Evolutionary conservation across 176 grass and related monocot species (phyloP).

Genomic region (Carex parvula): DNA sequence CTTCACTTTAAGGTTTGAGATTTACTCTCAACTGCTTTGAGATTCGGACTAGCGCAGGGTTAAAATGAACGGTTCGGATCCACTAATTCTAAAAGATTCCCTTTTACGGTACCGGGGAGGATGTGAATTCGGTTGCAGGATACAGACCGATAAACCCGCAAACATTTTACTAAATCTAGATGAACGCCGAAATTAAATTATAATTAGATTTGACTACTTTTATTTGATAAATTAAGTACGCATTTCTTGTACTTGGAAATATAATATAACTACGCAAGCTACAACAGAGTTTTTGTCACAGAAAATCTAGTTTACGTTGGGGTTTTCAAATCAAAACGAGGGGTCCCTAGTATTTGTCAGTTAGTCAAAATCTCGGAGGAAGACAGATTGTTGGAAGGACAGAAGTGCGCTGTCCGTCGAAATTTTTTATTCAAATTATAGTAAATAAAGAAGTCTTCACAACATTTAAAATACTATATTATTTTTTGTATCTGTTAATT

Average conservation of each 20-base stretch:
- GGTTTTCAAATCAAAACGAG: not conserved
- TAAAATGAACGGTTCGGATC: too few species aligned
- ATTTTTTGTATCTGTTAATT: too few species aligned
- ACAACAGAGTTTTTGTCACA: not conserved
- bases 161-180: not conserved
- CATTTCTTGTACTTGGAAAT: not conserved
- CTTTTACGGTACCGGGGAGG: too few species aligned
- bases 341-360: not conserved
- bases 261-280: not conserved
- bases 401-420: not conserved
- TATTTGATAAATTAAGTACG: not conserved
- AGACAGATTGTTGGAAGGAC: not conserved
- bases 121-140: too few species aligned
- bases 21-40: too few species aligned
- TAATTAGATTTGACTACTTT: not conserved
- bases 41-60: too few species aligned
- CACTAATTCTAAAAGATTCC: too few species aligned
- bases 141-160: too few species aligned
- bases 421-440: too few species aligned
- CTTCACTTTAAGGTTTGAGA: too few species aligned
- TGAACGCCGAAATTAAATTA: not conserved
- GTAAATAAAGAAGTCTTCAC: too few species aligned
- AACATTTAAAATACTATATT: too few species aligned
- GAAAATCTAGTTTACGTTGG: not conserved
- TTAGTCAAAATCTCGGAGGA: not conserved